Conservation (phyloP, 2,329 filamentous ascomycete species). For the Trichoderma sp. region DNA sequence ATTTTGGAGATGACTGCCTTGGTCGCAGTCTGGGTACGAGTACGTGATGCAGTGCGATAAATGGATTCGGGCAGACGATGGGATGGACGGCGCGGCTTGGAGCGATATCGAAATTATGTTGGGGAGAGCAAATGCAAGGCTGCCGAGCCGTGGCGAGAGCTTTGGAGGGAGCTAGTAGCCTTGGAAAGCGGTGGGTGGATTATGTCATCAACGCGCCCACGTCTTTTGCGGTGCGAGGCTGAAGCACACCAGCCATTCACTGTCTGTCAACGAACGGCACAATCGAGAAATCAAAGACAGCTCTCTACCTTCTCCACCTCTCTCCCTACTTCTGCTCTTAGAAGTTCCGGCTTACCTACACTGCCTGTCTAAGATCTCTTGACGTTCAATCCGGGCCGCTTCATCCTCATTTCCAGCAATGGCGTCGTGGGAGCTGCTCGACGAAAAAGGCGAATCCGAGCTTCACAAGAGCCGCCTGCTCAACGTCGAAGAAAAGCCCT, state of each 20-base stretch:
- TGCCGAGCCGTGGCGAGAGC: not conserved
- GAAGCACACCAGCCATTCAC: not conserved
- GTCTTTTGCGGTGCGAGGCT: slow-evolving; percentile 17
- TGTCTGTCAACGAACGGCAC: not conserved
- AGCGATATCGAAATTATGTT: slow-evolving; percentile 6
- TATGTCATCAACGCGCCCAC: slow-evolving; percentile 26
- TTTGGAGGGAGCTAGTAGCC: slow-evolving; percentile 1
- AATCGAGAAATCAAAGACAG: not conserved
- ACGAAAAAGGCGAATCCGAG: slow-evolving; percentile 76
- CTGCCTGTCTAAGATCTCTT: not conserved
- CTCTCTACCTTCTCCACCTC: not conserved
- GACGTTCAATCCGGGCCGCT: not conserved
- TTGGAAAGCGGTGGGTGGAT: slow-evolving; percentile 7
- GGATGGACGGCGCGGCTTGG: not conserved
- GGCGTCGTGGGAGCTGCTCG: slow-evolving; percentile 66
- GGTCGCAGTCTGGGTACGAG: not conserved
- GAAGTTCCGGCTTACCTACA: no score
- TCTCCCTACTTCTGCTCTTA: not conserved
- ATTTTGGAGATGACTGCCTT: slow-evolving; percentile 35
- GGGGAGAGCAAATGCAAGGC: slow-evolving; percentile 18
- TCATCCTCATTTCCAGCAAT: slow-evolving; percentile 35
- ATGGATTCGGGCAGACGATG: not conserved
- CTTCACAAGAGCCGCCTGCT: slow-evolving; percentile 86
- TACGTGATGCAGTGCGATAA: not conserved
- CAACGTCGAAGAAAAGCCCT: slow-evolving; percentile 88